Percentiles rank a stretch among this genome's conserved stretches.
Evolutionary conservation across 208 protist genomes (phyloP).

Genomic region (Angomonas desouzai): DNA sequence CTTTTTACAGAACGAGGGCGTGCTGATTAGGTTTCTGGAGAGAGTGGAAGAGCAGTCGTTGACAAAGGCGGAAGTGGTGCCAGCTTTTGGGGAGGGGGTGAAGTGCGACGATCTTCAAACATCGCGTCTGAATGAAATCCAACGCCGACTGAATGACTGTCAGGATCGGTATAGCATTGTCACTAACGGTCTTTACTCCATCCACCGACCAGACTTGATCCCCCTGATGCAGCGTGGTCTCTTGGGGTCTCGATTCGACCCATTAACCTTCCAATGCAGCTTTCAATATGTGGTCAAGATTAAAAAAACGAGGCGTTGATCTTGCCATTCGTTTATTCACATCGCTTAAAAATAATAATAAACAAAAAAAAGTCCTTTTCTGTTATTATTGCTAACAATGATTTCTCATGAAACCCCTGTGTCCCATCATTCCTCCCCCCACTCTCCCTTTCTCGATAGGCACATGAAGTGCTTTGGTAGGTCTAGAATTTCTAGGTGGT

Average conservation of each 20-base stretch:
- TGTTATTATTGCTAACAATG: no score
- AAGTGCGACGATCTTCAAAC: conserved; percentile 16
- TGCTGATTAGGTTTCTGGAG: conserved; percentile 69
- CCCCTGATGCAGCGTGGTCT: not conserved
- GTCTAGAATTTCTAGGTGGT: not conserved
- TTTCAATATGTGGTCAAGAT: conserved; percentile 86
- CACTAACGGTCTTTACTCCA: not conserved
- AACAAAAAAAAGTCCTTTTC: no score
- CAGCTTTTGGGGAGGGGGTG: conserved; percentile 9
- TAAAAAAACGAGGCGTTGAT: not conserved
- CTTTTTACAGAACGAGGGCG: conserved; percentile 86
- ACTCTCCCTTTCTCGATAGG: not conserved
- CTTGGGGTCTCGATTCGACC: conserved; percentile 64
- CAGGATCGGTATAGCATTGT: conserved; percentile 6
- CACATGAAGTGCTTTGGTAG: not conserved
- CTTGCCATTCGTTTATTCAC: no score
- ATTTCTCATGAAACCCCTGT: no score
- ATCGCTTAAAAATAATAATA: not conserved
- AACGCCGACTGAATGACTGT: not conserved
- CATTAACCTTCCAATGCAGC: conserved; percentile 48
- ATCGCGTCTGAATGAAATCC: not conserved
- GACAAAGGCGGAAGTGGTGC: not conserved
- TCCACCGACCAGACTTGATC: not conserved
- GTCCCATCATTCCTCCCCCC: not conserved
- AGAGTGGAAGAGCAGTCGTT: conserved; percentile 3